Base-by-base conservation (phyloP, 2,329 filamentous ascomycete species). In the Ceratocystis destructans region DNA sequence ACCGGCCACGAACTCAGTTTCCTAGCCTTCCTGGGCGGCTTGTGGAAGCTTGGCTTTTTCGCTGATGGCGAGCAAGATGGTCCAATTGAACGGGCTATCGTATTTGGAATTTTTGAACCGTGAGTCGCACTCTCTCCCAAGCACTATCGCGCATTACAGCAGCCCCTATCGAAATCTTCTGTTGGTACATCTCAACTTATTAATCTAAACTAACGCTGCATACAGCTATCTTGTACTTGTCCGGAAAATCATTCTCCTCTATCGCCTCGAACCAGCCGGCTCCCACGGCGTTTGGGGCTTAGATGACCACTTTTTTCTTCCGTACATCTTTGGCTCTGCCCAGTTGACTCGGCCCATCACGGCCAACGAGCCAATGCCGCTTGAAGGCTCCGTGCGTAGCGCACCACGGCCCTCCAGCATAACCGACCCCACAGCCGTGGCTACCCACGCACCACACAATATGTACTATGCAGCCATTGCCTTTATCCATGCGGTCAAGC, bases 211-310 rank as follows among this genome's bases (percentile, higher is more conserved):
- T 61, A 64, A 20, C 57, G 67, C 71, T 28, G 71, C 50, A 12
- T 17, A 31, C 71, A 90, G 88, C 50, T 96, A 96, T 72, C 79
- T 96, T n/a, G 78, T 79, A 41, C 86, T 97, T 1, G 80, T 96
- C 59, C 87, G 94, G 48, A 85, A 83, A 53, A 80, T 99, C 8
- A 96, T 99, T 71, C 79, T 90, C 63, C 93, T 87, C 1, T 99
- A 97, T 74, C 96, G 87, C 0, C 83, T 99, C 22, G 94, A 99
- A 73, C 94, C 94, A 3, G 94, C 94, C 5, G 94, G 94, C 1
- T 96, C 93, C 1, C 94, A 97, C 73, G 94, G 94, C 2, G 94
- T 99, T 22, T 99, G 94, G 94, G 94, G 94, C 22, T 81, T 99
- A n/a, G 94, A 99, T 73, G 94, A 99, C 74, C 93, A 99, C 76